A percentile compares a stretch with the other conserved stretches of the same genome.
phyloP scores from a whole-genome alignment of 768 basidiomycete species.

The Clitopilus passeckerianus region DNA sequence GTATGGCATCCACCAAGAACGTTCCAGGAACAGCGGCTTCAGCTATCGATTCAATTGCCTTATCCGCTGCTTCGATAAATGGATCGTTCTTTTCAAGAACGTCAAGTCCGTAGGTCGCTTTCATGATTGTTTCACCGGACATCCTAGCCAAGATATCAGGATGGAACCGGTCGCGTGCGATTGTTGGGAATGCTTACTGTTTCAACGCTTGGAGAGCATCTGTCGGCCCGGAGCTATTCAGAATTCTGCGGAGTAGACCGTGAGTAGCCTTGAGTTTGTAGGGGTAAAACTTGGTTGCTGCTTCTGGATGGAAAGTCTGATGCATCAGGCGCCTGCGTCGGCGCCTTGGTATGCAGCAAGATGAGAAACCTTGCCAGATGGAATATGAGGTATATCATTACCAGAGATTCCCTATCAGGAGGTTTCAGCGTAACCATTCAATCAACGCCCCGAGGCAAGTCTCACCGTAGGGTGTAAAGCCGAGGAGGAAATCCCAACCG shows the following conservation, averaged over 20 bases:
- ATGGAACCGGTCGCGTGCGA: not conserved
- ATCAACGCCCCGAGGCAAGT: not conserved
- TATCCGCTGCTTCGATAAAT: slow-evolving; percentile 45
- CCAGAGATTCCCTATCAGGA: slow-evolving; percentile 9
- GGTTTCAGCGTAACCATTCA: no score
- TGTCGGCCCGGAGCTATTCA: slow-evolving; percentile 8
- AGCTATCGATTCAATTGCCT: slow-evolving; percentile 48
- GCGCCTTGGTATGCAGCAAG: slow-evolving; percentile 10
- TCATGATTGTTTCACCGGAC: slow-evolving; percentile 49
- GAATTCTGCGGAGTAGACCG: slow-evolving; percentile 12
- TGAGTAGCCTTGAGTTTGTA: slow-evolving; percentile 11
- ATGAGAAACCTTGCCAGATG: no score
- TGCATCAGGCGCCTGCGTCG: slow-evolving; percentile 12
- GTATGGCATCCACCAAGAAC: slow-evolving; percentile 38
- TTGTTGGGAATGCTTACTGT: not conserved
- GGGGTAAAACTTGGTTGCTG: slow-evolving; percentile 9
- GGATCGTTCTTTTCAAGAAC: slow-evolving; percentile 49
- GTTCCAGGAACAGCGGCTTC: slow-evolving; percentile 43
- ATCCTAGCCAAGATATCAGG: slow-evolving; percentile 22
- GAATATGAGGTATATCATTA: not conserved
- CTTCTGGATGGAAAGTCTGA: slow-evolving; percentile 12
- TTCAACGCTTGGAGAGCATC: slow-evolving; percentile 13
- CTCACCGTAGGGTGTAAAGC: not conserved
- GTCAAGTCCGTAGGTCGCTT: slow-evolving; percentile 51
- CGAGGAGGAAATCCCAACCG: not conserved